Conservation (phyloP, 768 basidiomycete genomes). For the Suillus lakei region DNA sequence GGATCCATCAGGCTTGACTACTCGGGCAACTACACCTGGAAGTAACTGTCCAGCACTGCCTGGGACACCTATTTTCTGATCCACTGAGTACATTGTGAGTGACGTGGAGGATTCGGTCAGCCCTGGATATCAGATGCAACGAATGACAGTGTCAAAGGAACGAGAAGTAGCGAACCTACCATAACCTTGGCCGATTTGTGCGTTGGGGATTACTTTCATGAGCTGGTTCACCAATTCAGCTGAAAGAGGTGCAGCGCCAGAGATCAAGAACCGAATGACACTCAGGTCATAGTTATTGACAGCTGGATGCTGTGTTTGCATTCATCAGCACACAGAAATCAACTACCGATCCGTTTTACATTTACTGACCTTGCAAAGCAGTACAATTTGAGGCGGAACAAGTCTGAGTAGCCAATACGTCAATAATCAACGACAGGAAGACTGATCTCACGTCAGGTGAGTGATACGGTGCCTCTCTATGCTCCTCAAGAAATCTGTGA, state of each 20-base stretch:
- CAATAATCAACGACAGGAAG: background rate
- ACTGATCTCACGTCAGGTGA: slow-evolving; percentile 52
- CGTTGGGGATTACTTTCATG: slow-evolving; percentile 55
- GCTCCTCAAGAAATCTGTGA: slow-evolving; percentile 61
- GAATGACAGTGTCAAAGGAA: background rate
- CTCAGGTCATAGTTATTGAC: slow-evolving; percentile 53
- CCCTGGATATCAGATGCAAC: slow-evolving; percentile 40
- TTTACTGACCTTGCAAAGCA: slow-evolving; percentile 62
- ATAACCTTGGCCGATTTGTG: slow-evolving; percentile 66
- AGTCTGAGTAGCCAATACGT: slow-evolving; percentile 40
- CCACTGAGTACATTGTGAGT: slow-evolving; percentile 52
- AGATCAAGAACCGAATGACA: slow-evolving; percentile 57
- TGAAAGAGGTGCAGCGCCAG: slow-evolving; percentile 68
- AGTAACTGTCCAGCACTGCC: slow-evolving; percentile 55
- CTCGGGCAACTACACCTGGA: slow-evolving; percentile 58
- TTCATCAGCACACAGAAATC: background rate
- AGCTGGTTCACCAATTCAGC: slow-evolving; percentile 55
- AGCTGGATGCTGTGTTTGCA: slow-evolving; percentile 48
- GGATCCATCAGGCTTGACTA: slow-evolving; percentile 63
- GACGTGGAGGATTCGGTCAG: slow-evolving; percentile 71
- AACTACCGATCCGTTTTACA: background rate
- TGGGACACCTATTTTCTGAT: slow-evolving; percentile 51
- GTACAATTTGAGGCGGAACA: slow-evolving; percentile 70
- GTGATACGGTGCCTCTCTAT: slow-evolving; percentile 61
- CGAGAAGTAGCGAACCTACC: slow-evolving; percentile 36